phyloP scores from a whole-genome alignment of 192 early-diverging fungal species.

The Kickxella alabastrina region DNA sequence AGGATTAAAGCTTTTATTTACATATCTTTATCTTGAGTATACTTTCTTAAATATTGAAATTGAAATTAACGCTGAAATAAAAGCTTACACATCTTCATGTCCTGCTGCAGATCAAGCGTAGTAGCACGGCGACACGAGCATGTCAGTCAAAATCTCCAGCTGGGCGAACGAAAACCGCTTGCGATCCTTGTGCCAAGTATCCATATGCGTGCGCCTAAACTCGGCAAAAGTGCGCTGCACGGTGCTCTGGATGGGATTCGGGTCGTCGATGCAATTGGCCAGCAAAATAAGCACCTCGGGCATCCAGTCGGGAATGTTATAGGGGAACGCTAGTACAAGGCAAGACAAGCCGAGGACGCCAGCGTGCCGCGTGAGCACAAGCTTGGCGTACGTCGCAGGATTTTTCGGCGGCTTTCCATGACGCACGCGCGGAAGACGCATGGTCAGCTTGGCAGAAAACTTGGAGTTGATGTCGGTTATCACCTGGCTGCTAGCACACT shows the following conservation, averaged over 20 bases:
- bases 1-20: neutral
- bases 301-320: constrained; percentile 90
- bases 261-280: constrained; percentile 75
- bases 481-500: constrained; percentile 35
- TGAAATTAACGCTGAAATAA: too few species aligned
- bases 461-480: constrained; percentile 35
- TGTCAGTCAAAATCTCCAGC: constrained; percentile 75
- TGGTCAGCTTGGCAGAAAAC: constrained; percentile 31
- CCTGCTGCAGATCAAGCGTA: too few species aligned
- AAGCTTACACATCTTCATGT: too few species aligned
- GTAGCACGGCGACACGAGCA: constrained; percentile 84
- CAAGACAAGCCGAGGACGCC: constrained; percentile 88
- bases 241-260: constrained; percentile 79
- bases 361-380: constrained; percentile 71
- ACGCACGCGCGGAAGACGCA: constrained; percentile 32
- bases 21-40: too few species aligned
- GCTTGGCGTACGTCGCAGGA: constrained; percentile 16
- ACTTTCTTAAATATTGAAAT: too few species aligned
- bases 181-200: constrained; percentile 91
- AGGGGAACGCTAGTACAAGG: constrained; percentile 87
- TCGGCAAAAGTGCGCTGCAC: constrained; percentile 87
- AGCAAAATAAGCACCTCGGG: constrained; percentile 78
- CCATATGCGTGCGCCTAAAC: constrained; percentile 91
- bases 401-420: constrained; percentile 23
- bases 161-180: constrained; percentile 72